Conservation (phyloP, 2,329 filamentous ascomycete genomes). For the Drechmeria coniospora region DNA sequence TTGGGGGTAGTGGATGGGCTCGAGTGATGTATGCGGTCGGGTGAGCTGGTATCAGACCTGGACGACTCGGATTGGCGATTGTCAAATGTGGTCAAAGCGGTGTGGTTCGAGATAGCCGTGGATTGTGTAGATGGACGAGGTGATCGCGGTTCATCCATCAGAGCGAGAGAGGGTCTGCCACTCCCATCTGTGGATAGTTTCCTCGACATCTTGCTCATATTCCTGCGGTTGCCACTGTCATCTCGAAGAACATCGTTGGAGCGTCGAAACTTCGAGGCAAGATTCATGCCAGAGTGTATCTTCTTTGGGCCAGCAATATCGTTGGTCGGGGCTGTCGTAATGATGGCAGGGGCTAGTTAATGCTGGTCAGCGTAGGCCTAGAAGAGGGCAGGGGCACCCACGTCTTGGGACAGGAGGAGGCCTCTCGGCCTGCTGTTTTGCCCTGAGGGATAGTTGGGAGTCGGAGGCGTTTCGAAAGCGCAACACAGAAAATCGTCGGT, state of each 20-base stretch:
- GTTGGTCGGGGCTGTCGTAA: slow-evolving; percentile 78
- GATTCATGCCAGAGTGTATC: slow-evolving; percentile 38
- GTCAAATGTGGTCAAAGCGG: slow-evolving; percentile 33
- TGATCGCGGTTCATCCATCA: slow-evolving; percentile 40
- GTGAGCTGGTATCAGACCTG: slow-evolving; percentile 71
- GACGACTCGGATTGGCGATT: slow-evolving; percentile 56
- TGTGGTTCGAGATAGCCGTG: slow-evolving; percentile 13
- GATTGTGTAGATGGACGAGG: slow-evolving; percentile 15
- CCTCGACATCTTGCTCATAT: slow-evolving; percentile 8
- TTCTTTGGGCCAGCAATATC: slow-evolving; percentile 38
- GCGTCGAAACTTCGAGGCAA: slow-evolving; percentile 36
- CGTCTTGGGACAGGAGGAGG: slow-evolving; percentile 42
- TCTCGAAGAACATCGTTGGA: slow-evolving; percentile 30
- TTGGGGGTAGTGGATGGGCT: slow-evolving; percentile 45
- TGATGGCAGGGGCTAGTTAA: slow-evolving; percentile 52
- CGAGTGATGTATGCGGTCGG: slow-evolving; percentile 44
- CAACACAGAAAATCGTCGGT: slow-evolving; percentile 54
- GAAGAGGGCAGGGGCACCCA: slow-evolving; percentile 20
- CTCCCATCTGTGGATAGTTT: slow-evolving; percentile 30
- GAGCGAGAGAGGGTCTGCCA: slow-evolving; percentile 15
- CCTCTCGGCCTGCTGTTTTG: slow-evolving; percentile 50
- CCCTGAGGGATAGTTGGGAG: slow-evolving; percentile 65
- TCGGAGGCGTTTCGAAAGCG: slow-evolving; percentile 88
- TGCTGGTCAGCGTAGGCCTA: slow-evolving; percentile 9
- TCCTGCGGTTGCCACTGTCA: slow-evolving; percentile 6